Conservation (phyloP, 805 yeast genomes). For the Jamesozyma spencerorum region DNA sequence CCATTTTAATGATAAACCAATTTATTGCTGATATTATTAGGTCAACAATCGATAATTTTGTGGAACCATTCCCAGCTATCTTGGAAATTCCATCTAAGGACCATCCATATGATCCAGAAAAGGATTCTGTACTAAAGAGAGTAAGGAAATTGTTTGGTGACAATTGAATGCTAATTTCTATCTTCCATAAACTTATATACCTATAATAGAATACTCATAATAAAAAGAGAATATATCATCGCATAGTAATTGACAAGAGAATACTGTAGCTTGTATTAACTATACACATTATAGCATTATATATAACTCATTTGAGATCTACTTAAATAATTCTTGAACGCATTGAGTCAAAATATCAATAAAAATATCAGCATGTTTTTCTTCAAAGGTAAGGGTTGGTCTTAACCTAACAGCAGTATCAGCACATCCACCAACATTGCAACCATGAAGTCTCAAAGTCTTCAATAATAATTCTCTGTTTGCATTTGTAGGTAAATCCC, state of each 20-base stretch:
- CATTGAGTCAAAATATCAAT: slow-evolving; percentile 33
- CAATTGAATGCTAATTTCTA: slow-evolving; percentile 27
- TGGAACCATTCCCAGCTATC: slow-evolving; percentile 91
- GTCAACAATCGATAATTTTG: slow-evolving; percentile 67
- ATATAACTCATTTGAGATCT: background rate
- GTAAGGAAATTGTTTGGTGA: slow-evolving; percentile 95
- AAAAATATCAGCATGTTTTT: slow-evolving; percentile 52
- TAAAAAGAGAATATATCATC: slow-evolving; percentile 1
- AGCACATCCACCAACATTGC: slow-evolving; percentile 64
- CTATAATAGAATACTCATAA: background rate
- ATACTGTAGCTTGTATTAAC: background rate
- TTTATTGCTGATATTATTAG: slow-evolving; percentile 89
- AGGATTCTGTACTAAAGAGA: slow-evolving; percentile 88
- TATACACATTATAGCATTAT: background rate
- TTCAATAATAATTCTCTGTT: slow-evolving; percentile 41
- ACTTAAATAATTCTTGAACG: slow-evolving; percentile 16
- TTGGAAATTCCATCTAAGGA: slow-evolving; percentile 97
- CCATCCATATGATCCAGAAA: slow-evolving; percentile 97
- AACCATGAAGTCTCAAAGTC: slow-evolving; percentile 41
- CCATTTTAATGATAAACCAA: slow-evolving; percentile 86
- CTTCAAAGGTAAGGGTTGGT: slow-evolving; percentile 54
- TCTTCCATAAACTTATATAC: background rate
- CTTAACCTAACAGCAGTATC: slow-evolving; percentile 50
- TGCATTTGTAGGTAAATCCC: slow-evolving; percentile 40
- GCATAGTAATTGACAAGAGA: background rate